Evolutionary conservation across 2,329 filamentous ascomycete genomes (phyloP), one percentile per base, ranked within the genome.

Genomic region (Volutella citrinella): DNA sequence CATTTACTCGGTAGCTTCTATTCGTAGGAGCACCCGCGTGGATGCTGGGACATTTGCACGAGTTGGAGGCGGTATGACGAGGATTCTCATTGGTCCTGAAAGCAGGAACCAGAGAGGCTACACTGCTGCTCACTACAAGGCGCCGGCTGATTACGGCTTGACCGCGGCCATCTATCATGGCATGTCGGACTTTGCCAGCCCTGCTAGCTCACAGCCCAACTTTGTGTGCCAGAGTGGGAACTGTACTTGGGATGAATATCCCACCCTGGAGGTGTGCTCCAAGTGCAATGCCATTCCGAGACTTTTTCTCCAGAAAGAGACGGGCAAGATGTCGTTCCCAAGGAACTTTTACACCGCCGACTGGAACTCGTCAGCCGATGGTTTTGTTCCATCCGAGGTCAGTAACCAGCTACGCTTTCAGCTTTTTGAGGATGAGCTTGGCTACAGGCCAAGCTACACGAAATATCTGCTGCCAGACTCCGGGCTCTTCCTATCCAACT

Each of bases 181-280:
- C 0, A 29, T 44, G 0, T 42, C 37, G 1, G 27, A 33, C 13
- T 25, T 33, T 4, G 21, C 20, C 8, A 17, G 11, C 2, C 10
- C 8, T 1, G 10, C 30, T 2, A 36, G 32, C 6, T 21, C 34
- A 3, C 24, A 4, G n/a, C 43, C 45, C 2, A 27, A 24, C 0
- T 46, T 40, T 26, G 5, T 10, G 1, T 48, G 45, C 13, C 15
- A 33, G 3, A 26, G 37, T 0, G 40, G 40, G 2, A 46, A 48
- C 6, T 48, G 43, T 15, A 34, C 45, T 0, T 48, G 40, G 43
- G 1, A 17, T 6, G 10, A 9, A 6, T 44, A 38, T 9, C 2
- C 31, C 2, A 44, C 43, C 0, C 27, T 48, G 2, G 43, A 43
- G 0, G 5, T 41, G 0, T 45, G 42, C 5, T 40, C 30, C 3